Base-by-base conservation (phyloP, 2,329 filamentous ascomycete genomes). In the Alternaria gaisen region DNA sequence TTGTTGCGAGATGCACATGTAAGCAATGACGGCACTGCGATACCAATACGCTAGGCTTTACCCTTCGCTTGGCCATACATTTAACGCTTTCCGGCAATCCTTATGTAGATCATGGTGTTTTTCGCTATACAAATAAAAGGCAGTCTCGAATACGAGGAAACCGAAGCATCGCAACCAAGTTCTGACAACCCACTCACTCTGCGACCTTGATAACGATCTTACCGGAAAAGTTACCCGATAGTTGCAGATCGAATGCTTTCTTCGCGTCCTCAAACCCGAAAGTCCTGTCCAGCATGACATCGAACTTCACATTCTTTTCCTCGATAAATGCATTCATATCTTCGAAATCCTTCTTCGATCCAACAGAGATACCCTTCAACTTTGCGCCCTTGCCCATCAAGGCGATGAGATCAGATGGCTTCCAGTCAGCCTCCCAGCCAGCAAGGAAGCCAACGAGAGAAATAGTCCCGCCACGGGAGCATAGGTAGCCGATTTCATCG, bases 361-460 rank as follows among this genome's bases (percentile, higher is more conserved):
- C 88, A 68, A 87, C 88, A 28, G 87, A 68, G 10, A 90, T 82
- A 0, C 88, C 83, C 67, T 38, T 18, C 16, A 72, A 16, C 30
- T 64, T 71, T 2, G 69, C 71, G 1, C 55, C 52, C 34, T 75
- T 73, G 3, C 42, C 11, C 56, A 76, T 65, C 30, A 76, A 20
- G 1, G 30, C 18, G 58, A 71, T 60, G 3, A 74, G 43, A 8
- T 56, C n/a, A 6, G 46, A 20, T 3, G 60, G 62, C 5, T 60
- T 18, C 60, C 56, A 68, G 20, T 63, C 53, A 5, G 63, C 64
- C 3, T 61, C 50, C 9, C 64, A 61, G 0, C 59, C 68, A 1
- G 52, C 66, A 48, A 71, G 46, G 18, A 76, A 76, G 2, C 74
- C 72, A 9, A 77, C 59, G 3, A 73, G 28, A 11, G 69, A 63